Base-by-base conservation (phyloP, 164 flowering plant species). In the Stephania japonica region DNA sequence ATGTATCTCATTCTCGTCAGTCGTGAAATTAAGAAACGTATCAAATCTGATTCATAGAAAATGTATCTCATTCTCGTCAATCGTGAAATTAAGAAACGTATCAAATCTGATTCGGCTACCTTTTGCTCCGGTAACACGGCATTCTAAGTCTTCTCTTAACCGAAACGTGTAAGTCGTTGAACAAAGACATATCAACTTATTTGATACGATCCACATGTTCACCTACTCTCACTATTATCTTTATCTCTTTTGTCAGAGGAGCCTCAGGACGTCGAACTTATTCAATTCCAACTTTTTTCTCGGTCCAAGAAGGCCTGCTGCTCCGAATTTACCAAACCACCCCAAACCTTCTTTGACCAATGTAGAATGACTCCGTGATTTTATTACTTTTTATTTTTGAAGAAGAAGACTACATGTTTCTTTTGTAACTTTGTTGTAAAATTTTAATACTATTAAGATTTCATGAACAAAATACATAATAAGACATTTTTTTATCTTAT, bases 261-360 rank as follows among this genome's bases (percentile, higher is more conserved):
- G n/a, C n/a, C n/a, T n/a, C n/a, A 16, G 56, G 13, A n/a, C 72
- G 72, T 70, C 38, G 62, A 70, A 70, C 72, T 13, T 24, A 53
- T 42, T 70, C 64, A 27, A 70, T 32, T n/a, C 62, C 38, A 42
- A 70, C 27, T 21, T 24, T n/a, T 23, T 67, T 70, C 47, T 42
- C 47, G 4, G 4, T 32, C 16, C 21, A 32, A 32, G 1, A 3
- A 56, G 5, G 23, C 18, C 3, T 16, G 62, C 62, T 56, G 21
- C 16, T n/a, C 8, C 7, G 5, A 23, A 69, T 42, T 47, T 69
- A 44, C 71, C 11, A 69, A 44, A 32, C 6, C 47, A 49, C 44
- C 71, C 38, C 7, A 32, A 32, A 32, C 38, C 38, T 32, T 32
- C 38, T 32, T 32, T 32, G 38, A 32, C 38, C 0, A 32, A 32